Percentiles rank a stretch among this genome's conserved stretches.
phyloP scores from a whole-genome alignment of 2,329 filamentous ascomycete genomes.

The Fusarium fujikuroi region DNA sequence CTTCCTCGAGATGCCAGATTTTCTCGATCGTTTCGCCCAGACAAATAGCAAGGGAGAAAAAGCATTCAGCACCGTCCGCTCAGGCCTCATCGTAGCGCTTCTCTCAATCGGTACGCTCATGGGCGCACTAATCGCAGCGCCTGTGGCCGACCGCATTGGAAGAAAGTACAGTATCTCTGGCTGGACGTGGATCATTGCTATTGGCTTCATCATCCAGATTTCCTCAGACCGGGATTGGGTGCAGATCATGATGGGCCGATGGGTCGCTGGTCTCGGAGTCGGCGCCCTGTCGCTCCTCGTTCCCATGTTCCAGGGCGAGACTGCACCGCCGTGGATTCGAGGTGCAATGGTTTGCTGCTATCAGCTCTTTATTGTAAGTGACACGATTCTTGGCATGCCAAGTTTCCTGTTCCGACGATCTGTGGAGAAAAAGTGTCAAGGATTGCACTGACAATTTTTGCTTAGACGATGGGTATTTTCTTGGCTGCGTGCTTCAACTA shows the following conservation, averaged over 20 bases:
- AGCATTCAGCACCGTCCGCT: constrained; percentile 63
- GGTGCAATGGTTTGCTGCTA: constrained; percentile 73
- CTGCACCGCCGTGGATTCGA: constrained; percentile 72
- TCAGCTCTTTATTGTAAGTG: constrained; percentile 72
- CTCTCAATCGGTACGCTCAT: constrained; percentile 70
- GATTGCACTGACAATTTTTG: background rate
- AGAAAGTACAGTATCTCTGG: constrained; percentile 70
- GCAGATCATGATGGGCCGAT: constrained; percentile 73
- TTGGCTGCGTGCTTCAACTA: constrained; percentile 70
- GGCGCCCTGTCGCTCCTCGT: constrained; percentile 72
- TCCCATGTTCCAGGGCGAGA: constrained; percentile 81
- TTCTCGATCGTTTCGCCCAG: constrained; percentile 62
- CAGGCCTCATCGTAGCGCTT: constrained; percentile 68
- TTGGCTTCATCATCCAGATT: constrained; percentile 76
- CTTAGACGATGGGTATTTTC: constrained; percentile 66
- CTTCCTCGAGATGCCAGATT: constrained; percentile 68
- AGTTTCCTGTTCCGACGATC: background rate
- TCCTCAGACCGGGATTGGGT: constrained; percentile 66
- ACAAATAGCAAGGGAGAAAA: constrained; percentile 51
- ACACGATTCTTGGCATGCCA: background rate
- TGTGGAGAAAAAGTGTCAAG: background rate
- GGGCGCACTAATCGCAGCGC: constrained; percentile 68
- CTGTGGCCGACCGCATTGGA: constrained; percentile 72
- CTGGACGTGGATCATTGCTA: constrained; percentile 68
- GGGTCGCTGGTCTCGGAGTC: constrained; percentile 74